Evolutionary conservation across 257 asterid genomes (phyloP).

Genomic region (Catharanthus roseus): DNA sequence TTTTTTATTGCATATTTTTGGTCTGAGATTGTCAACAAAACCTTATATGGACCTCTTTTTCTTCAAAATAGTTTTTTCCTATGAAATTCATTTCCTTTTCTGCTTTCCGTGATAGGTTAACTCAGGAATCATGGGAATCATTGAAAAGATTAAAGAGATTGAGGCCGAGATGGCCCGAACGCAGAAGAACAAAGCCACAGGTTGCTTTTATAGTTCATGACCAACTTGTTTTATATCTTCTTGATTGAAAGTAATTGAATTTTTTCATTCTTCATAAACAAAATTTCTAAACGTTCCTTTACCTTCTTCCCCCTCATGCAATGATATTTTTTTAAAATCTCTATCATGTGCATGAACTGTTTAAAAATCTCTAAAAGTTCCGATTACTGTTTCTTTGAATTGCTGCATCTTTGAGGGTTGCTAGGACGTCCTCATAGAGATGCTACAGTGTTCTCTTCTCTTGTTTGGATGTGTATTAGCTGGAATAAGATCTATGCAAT

Average conservation of each 20-base stretch:
- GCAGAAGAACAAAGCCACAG: constrained; percentile 98
- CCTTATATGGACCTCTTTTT: neutral
- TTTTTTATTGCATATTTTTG: neutral
- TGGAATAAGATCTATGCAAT: neutral
- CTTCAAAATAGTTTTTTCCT: neutral
- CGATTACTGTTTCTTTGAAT: neutral
- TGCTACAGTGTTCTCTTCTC: neutral
- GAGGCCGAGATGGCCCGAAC: constrained; percentile 99
- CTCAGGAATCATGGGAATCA: constrained; percentile 70
- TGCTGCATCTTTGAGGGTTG: neutral
- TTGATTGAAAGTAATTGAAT: neutral
- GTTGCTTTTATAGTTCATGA: constrained; percentile 25
- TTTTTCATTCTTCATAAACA: neutral
- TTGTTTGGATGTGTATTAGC: neutral
- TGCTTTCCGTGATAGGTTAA: constrained; percentile 33
- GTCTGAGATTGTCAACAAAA: too few relatives aligned
- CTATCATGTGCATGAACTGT: neutral
- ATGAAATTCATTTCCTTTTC: constrained; percentile 12
- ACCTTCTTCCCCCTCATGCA: neutral
- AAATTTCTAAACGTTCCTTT: neutral
- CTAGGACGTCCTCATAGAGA: neutral
- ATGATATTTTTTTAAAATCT: neutral
- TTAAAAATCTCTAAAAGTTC: too few relatives aligned
- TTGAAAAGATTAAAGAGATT: constrained; percentile 89
- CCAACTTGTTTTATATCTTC: neutral